A percentile compares a stretch with the other conserved stretches of the same genome.
Conservation (phyloP, 192 early-diverging fungal species). For the Umbelopsis sp. region DNA sequence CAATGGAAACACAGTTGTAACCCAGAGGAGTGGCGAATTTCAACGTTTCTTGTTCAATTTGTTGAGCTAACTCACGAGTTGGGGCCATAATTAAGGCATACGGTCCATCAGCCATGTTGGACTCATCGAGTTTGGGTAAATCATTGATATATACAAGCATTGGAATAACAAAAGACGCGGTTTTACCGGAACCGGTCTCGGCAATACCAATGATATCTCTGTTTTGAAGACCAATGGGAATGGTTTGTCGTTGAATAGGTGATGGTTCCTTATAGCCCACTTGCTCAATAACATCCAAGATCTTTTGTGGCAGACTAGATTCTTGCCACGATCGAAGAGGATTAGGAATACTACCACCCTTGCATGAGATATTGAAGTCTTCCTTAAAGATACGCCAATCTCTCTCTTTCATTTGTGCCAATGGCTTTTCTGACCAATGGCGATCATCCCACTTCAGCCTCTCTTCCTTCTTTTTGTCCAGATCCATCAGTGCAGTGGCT, state of each 20-base stretch:
- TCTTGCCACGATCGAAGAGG: constrained; percentile 92
- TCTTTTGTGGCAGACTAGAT: constrained; percentile 65
- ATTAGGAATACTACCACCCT: constrained; percentile 89
- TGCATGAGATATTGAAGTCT: constrained; percentile 94
- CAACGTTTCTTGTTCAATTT: constrained; percentile 91
- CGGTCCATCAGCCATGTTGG: constrained; percentile 83
- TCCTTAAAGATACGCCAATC: constrained; percentile 99
- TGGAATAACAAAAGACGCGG: constrained; percentile 94
- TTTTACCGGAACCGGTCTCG: constrained; percentile 95
- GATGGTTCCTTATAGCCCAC: constrained; percentile 95
- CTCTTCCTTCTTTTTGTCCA: constrained; percentile 65
- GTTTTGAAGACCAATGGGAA: constrained; percentile 93
- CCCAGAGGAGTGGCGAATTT: constrained; percentile 90
- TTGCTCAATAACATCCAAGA: constrained; percentile 76
- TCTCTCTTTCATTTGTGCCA: constrained; percentile 91
- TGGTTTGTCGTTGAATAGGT: constrained; percentile 96
- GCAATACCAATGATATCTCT: constrained; percentile 89
- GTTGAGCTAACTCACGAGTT: constrained; percentile 96
- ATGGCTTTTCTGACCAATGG: constrained; percentile 93
- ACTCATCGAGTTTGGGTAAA: constrained; percentile 74
- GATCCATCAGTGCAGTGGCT: constrained; percentile 64
- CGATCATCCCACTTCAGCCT: constrained; percentile 84
- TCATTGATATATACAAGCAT: constrained; percentile 90
- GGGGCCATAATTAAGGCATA: constrained; percentile 95
- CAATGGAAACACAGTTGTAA: constrained; percentile 82